Base-by-base conservation (phyloP, 345 rosid genomes). In the Hibiscus syriacus region DNA sequence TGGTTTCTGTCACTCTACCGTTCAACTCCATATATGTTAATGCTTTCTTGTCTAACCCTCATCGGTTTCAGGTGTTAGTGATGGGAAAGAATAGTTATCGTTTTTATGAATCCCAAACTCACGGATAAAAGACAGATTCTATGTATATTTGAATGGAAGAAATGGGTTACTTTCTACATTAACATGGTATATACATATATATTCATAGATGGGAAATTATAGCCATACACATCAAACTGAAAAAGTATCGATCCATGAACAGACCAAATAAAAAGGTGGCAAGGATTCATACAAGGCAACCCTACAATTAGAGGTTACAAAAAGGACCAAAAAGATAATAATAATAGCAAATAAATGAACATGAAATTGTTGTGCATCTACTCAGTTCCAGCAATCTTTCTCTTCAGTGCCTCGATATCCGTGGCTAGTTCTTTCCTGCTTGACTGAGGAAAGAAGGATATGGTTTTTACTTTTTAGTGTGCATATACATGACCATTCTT, bases 391-490 rank as follows among this genome's bases (percentile, higher is more conserved):
- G n/a, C n/a, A n/a, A n/a, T n/a, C n/a, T n/a, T n/a, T n/a, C n/a
- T n/a, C n/a, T n/a, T n/a, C n/a, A n/a, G n/a, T n/a, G n/a, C n/a
- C n/a, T n/a, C n/a, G n/a, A n/a, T n/a, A n/a, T n/a, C n/a, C n/a
- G n/a, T n/a, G n/a, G n/a, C n/a, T n/a, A n/a, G n/a, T n/a, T n/a
- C n/a, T n/a, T n/a, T n/a, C n/a, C n/a, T n/a, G n/a, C n/a, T n/a
- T n/a, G n/a, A n/a, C n/a, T 90, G 96, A 57, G 72, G 59, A 73
- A 76, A 66, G 2, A 30, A 49, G 12, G 12, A 39, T 20, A n/a
- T 61, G 39, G 56, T 46, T 53, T 46, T 36, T 49, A 27, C 56
- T 4, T 65, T 26, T 17, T n/a, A n/a, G 55, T 5, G 62, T 5
- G 17, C 9, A 13, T 55, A 25, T 19, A 19, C 11, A 23, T 54